Conservation (phyloP, 2,329 filamentous ascomycete genomes). For the Sclerotinia trifoliorum region DNA sequence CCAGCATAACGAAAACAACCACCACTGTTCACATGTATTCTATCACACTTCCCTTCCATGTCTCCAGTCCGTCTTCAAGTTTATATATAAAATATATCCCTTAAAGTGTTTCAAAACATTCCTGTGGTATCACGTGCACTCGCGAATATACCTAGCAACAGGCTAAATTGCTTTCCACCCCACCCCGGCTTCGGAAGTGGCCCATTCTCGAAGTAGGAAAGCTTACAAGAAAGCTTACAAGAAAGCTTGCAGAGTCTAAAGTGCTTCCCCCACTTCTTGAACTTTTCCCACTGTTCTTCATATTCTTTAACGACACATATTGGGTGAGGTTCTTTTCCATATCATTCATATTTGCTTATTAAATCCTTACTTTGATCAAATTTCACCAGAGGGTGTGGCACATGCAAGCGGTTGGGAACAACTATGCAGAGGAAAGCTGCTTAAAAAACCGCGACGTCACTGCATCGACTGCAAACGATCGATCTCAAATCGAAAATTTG, state of each 20-base stretch:
- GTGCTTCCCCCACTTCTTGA: not conserved
- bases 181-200: not conserved
- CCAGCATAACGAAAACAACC: not conserved
- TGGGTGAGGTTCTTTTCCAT: not conserved
- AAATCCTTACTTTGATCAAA: not conserved
- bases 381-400: constrained; percentile 20
- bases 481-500: not conserved
- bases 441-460: constrained; percentile 22
- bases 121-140: not conserved
- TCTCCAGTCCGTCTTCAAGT: no score
- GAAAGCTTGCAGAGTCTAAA: not conserved
- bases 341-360: not conserved
- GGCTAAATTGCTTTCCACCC: not conserved
- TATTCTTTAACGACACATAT: not conserved
- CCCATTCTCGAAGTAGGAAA: not conserved
- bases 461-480: constrained; percentile 5
- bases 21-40: not conserved
- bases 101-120: not conserved
- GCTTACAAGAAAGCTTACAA: constrained; percentile 7
- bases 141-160: not conserved
- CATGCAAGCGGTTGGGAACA: constrained; percentile 17
- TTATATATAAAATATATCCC: not conserved
- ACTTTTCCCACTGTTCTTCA: constrained; percentile 9
- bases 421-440: constrained; percentile 24
- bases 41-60: no score